Percentiles rank a stretch among this genome's conserved stretches.
Conservation (phyloP, 1,139 yeast species). For the Wickerhamomyces sp. region DNA sequence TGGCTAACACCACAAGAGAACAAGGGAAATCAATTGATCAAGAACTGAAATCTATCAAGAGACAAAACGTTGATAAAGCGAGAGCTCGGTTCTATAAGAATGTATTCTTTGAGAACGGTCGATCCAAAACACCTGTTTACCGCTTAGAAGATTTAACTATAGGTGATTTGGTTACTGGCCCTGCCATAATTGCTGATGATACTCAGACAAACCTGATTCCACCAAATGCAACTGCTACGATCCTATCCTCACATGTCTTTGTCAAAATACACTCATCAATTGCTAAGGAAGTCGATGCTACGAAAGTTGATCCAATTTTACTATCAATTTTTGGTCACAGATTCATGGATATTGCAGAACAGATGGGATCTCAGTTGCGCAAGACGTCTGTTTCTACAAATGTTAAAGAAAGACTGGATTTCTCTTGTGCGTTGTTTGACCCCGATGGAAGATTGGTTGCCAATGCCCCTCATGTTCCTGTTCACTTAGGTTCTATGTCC, state of each 20-base stretch:
- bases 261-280: conserved; percentile 31
- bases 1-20: conserved; percentile 41
- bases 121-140: conserved; percentile 49
- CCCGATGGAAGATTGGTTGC: conserved; percentile 74
- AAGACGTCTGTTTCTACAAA: conserved; percentile 83
- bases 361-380: conserved; percentile 78
- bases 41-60: conserved; percentile 25
- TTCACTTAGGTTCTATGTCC: conserved; percentile 84
- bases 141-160: conserved; percentile 42
- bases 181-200: conserved; percentile 78
- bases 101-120: conserved; percentile 45
- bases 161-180: conserved; percentile 62
- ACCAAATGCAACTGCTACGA: conserved; percentile 60
- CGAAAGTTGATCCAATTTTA: conserved; percentile 58
- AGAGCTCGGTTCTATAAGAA: conserved; percentile 27
- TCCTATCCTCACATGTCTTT: conserved; percentile 58
- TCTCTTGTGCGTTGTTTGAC: conserved; percentile 80
- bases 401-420: conserved; percentile 78
- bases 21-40: conserved; percentile 32
- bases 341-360: conserved; percentile 86
- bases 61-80: conserved; percentile 19
- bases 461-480: conserved; percentile 86
- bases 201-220: conserved; percentile 85
- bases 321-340: conserved; percentile 78
- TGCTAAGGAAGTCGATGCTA: conserved; percentile 29